phyloP scores from a whole-genome alignment of 768 basidiomycete species.

The Collybiopsis confluens region DNA sequence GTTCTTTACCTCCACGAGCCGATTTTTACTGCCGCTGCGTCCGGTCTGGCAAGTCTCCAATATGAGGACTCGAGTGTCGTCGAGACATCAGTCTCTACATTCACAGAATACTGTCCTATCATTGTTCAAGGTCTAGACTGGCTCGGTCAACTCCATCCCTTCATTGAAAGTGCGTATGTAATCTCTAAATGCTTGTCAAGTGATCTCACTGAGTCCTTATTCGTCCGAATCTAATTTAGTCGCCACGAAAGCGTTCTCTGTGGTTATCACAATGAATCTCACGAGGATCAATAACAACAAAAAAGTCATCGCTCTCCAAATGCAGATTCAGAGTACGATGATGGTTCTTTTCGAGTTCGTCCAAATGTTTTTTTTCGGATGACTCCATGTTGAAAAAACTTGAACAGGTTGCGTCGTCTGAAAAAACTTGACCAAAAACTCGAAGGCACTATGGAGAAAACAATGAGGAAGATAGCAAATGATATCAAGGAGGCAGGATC shows the following conservation, averaged over 20 bases:
- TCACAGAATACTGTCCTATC: neutral
- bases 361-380: neutral
- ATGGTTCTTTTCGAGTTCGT: slow-evolving; percentile 39
- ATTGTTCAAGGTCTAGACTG: slow-evolving; percentile 8
- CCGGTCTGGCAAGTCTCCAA: neutral
- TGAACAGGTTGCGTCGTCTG: slow-evolving; percentile 16
- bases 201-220: too few relatives aligned
- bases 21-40: neutral
- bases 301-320: slow-evolving; percentile 40
- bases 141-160: slow-evolving; percentile 28
- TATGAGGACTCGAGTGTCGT: neutral
- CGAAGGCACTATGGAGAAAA: slow-evolving; percentile 19
- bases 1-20: too few relatives aligned
- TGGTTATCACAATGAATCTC: slow-evolving; percentile 44
- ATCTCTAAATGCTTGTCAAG: too few relatives aligned
- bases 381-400: neutral
- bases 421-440: slow-evolving; percentile 15
- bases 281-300: slow-evolving; percentile 48
- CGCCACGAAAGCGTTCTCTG: slow-evolving; percentile 34
- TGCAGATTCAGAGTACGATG: slow-evolving; percentile 51
- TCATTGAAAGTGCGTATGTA: slow-evolving; percentile 21
- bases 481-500: slow-evolving; percentile 31
- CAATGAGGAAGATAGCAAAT: slow-evolving; percentile 23
- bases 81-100: slow-evolving; percentile 3
- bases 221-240: slow-evolving; percentile 18